phyloP scores from a whole-genome alignment of 2,329 filamentous ascomycete species.

The Beauveria varroae region DNA sequence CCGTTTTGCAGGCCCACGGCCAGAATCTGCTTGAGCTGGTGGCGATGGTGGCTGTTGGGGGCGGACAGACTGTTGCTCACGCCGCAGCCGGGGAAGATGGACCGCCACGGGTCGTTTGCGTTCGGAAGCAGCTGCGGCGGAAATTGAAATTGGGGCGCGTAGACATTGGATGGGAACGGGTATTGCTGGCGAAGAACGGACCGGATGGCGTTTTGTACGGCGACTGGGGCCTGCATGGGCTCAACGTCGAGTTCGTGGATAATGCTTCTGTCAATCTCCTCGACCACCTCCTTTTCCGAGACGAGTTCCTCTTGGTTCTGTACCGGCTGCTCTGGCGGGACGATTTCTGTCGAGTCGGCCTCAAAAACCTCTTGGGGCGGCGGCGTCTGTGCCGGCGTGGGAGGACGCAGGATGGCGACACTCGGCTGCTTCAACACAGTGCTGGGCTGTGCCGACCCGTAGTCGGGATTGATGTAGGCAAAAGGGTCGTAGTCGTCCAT shows the following conservation, averaged over 20 bases:
- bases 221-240: slow-evolving; percentile 39
- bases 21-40: slow-evolving; percentile 49
- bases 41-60: slow-evolving; percentile 22
- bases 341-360: background rate
- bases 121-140: slow-evolving; percentile 32
- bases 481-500: slow-evolving; percentile 42
- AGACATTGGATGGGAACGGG: slow-evolving; percentile 35
- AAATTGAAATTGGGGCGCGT: slow-evolving; percentile 41
- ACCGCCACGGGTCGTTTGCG: slow-evolving; percentile 44
- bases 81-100: slow-evolving; percentile 35
- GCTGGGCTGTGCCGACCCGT: slow-evolving; percentile 13
- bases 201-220: slow-evolving; percentile 50
- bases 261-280: slow-evolving; percentile 31
- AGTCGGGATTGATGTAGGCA: slow-evolving; percentile 24
- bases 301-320: background rate
- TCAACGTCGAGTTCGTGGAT: slow-evolving; percentile 39
- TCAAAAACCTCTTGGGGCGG: slow-evolving; percentile 21
- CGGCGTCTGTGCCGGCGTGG: slow-evolving; percentile 38
- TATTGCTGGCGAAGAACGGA: slow-evolving; percentile 45
- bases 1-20: slow-evolving; percentile 51
- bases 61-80: slow-evolving; percentile 24
- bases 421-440: slow-evolving; percentile 17
- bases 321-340: background rate
- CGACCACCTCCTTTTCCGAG: slow-evolving; percentile 10
- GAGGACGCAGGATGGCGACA: slow-evolving; percentile 26